phyloP scores from a whole-genome alignment of 345 rosid genomes.

The Sisymbrium irio region DNA sequence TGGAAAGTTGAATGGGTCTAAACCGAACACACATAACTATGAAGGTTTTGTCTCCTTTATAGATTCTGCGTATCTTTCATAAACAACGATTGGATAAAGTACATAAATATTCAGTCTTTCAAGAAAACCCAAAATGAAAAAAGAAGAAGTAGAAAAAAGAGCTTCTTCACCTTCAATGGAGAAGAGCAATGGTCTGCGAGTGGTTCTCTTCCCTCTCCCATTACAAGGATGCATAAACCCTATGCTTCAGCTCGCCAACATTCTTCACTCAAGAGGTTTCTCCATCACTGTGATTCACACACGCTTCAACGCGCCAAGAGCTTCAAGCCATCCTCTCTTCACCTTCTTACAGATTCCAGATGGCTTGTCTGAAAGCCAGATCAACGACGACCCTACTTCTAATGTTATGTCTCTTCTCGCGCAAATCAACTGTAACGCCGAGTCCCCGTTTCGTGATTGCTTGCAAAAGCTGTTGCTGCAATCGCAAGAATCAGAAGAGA shows the following conservation, averaged over 20 bases:
- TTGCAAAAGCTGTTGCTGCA: constrained; percentile 26
- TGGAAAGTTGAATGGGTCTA: constrained; percentile 26
- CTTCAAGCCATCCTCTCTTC: constrained; percentile 23
- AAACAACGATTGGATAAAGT: constrained; percentile 10
- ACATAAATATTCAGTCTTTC: constrained; percentile 3
- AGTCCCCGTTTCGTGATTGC: constrained; percentile 19
- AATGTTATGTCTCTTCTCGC: constrained; percentile 30
- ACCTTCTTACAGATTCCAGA: constrained; percentile 27
- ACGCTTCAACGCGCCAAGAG: constrained; percentile 38
- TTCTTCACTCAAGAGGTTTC: constrained; percentile 43
- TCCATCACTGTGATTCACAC: constrained; percentile 50
- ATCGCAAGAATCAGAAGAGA: constrained; percentile 18
- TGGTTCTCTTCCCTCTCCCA: constrained; percentile 64
- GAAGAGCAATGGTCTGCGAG: constrained; percentile 19
- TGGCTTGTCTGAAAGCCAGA: constrained; percentile 31
- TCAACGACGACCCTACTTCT: constrained; percentile 1
- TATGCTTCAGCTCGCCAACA: constrained; percentile 67
- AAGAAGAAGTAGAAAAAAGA: not conserved
- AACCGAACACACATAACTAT: constrained; percentile 30
- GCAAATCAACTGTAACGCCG: constrained; percentile 12
- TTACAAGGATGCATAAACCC: constrained; percentile 61
- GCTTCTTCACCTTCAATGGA: constrained; percentile 27
- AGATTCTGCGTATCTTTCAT: constrained; percentile 32
- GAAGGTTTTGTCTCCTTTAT: constrained; percentile 20
- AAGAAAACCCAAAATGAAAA: not conserved